Evolutionary conservation across 2,329 filamentous ascomycete species (phyloP).

Genomic region (Remersonia thermophila): DNA sequence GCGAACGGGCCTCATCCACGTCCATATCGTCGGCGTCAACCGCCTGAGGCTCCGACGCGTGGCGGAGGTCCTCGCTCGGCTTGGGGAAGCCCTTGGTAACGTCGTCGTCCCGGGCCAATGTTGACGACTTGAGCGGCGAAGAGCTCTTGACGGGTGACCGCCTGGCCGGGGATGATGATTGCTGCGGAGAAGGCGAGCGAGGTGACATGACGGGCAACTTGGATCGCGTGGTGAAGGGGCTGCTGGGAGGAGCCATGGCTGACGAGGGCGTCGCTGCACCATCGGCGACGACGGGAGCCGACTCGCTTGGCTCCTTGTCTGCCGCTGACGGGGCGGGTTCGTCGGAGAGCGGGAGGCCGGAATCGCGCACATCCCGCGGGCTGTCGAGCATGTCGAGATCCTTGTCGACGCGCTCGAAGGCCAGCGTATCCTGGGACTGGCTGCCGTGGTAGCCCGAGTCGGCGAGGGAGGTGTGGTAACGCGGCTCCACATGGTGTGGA

Average conservation of each 20-base stretch:
- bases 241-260: slow-evolving; percentile 8
- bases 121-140: slow-evolving; percentile 6
- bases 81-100: slow-evolving; percentile 10
- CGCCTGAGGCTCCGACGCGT: not conserved
- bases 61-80: slow-evolving; percentile 6
- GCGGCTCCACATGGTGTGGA: slow-evolving; percentile 15
- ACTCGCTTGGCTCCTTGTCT: slow-evolving; percentile 28
- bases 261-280: slow-evolving; percentile 7
- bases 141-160: not conserved
- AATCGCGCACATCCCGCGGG: slow-evolving; percentile 2
- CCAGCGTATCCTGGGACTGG: slow-evolving; percentile 42
- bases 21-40: slow-evolving; percentile 19
- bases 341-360: slow-evolving; percentile 8
- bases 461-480: slow-evolving; percentile 25
- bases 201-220: slow-evolving; percentile 13
- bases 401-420: slow-evolving; percentile 25
- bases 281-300: slow-evolving; percentile 9
- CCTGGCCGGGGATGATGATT: slow-evolving; percentile 9
- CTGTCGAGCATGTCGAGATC: slow-evolving; percentile 16
- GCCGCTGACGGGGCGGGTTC: slow-evolving; percentile 19
- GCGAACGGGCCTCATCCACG: slow-evolving; percentile 31
- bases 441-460: slow-evolving; percentile 67
- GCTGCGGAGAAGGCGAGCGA: slow-evolving; percentile 10
- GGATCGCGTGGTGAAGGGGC: slow-evolving; percentile 8
- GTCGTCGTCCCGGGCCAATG: not conserved